Base-by-base conservation (phyloP, 2,329 filamentous ascomycete species). In the Sclerotiophoma versabilis region DNA sequence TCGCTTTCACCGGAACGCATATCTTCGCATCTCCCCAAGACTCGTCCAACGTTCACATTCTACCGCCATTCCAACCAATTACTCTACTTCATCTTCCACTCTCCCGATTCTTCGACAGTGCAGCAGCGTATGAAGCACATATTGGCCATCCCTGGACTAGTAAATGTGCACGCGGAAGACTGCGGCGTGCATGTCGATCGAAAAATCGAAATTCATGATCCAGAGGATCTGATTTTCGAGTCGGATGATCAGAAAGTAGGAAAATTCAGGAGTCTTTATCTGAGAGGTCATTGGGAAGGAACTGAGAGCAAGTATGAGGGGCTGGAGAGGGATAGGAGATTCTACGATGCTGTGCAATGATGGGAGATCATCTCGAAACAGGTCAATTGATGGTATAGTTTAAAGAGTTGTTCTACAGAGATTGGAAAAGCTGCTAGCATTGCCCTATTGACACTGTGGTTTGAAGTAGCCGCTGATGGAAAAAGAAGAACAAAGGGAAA, bases 171-270 rank as follows among this genome's bases (percentile, higher is more conserved):
- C n/a, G 63, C 66, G 1, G 55, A 61, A 29, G 63, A 69, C 17
- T 49, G 45, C 2, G 64, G 64, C 1, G 49, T 66, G 10, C 41
- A 57, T 19, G 57, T 69, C 2, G 63, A 72, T 29, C 54, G 60
- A 44, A 71, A 65, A 54, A 58, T 69, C 22, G 70, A 72, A 42
- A 68, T 70, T 23, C 65, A 71, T 29, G 70, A 66, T 7, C 41
- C 53, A 1, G 60, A 54, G 1, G 68, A 71, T 11, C 26, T 71
- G 30, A 48, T 41, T 1, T 67, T 70, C 50, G 55, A 55, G 4
- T 45, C 49, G 17, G 26, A 34, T n/a, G 55, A 63, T 41, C 54
- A 37, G 29, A 45, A 57, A 8, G 45, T 60, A 5, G 67, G 65
- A 2, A 65, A 42, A 46, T 70, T 59, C 25, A 51, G 66, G 8